Conservation (phyloP, 2,329 filamentous ascomycete genomes). For the Colletotrichum graminicola region DNA sequence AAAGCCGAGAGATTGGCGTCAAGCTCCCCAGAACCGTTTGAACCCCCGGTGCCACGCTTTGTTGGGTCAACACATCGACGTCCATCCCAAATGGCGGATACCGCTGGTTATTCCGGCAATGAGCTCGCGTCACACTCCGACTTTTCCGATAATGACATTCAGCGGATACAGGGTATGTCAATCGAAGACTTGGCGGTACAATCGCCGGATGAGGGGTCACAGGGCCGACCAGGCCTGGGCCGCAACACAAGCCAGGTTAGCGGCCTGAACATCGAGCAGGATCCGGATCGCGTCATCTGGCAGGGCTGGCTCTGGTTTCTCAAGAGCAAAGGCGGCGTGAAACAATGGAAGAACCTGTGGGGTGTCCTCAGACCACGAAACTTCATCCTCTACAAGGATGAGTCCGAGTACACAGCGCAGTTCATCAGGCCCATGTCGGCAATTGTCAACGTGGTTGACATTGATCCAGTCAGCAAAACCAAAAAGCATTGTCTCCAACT, state of each 20-base stretch:
- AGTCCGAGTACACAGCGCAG: slow-evolving; percentile 87
- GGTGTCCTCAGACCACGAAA: slow-evolving; percentile 88
- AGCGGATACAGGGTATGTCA: slow-evolving; percentile 63
- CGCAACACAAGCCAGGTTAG: slow-evolving; percentile 75
- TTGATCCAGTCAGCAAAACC: slow-evolving; percentile 86
- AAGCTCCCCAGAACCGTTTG: slow-evolving; percentile 72
- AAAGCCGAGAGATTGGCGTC: slow-evolving; percentile 55
- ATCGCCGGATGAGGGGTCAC: slow-evolving; percentile 45
- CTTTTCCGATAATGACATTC: slow-evolving; percentile 78
- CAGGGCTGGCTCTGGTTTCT: slow-evolving; percentile 91
- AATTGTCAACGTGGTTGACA: slow-evolving; percentile 92
- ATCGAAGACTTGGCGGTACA: slow-evolving; percentile 63
- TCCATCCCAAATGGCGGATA: slow-evolving; percentile 73
- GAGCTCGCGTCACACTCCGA: slow-evolving; percentile 87
- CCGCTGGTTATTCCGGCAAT: slow-evolving; percentile 72
- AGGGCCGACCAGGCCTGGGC: slow-evolving; percentile 51
- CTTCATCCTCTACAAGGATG: slow-evolving; percentile 92
- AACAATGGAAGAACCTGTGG: slow-evolving; percentile 96
- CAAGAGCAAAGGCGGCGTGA: slow-evolving; percentile 83
- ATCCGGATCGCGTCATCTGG: slow-evolving; percentile 91
- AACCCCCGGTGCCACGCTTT: slow-evolving; percentile 54
- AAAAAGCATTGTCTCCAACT: slow-evolving; percentile 92
- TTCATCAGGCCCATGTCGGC: slow-evolving; percentile 83
- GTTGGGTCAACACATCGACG: slow-evolving; percentile 56
- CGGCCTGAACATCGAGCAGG: slow-evolving; percentile 67